Evolutionary conservation across 1,139 yeast species (phyloP).

Genomic region (Arxiozyma slooffiae): DNA sequence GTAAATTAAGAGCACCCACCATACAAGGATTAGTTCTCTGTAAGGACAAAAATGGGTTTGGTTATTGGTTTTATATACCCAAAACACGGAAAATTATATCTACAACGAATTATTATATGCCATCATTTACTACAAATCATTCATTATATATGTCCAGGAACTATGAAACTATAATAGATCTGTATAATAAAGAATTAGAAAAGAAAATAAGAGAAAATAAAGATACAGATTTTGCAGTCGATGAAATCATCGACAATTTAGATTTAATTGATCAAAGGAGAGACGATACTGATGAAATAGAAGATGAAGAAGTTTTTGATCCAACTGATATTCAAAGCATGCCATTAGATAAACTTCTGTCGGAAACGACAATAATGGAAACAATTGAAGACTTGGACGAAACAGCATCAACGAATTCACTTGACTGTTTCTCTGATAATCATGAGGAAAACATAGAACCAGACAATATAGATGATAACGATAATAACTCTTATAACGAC

Average conservation of each 20-base stretch:
- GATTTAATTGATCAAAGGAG: too few species aligned
- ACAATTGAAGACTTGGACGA: neutral
- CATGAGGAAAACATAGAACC: neutral
- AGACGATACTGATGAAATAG: too few species aligned
- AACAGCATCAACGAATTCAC: neutral
- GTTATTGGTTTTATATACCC: conserved; percentile 4
- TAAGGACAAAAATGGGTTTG: conserved; percentile 1
- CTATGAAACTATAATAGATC: neutral
- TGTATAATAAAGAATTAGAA: neutral
- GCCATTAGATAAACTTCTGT: neutral
- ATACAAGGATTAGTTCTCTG: neutral
- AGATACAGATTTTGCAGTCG: neutral
- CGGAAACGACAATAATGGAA: neutral
- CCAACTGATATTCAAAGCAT: too few species aligned
- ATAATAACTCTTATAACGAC: too few species aligned
- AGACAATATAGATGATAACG: neutral
- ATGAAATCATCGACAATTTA: too few species aligned
- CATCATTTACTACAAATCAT: neutral
- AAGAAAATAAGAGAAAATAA: neutral
- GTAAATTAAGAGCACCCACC: neutral
- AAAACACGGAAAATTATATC: neutral
- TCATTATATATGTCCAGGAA: neutral
- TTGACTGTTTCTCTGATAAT: neutral
- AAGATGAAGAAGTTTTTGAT: neutral
- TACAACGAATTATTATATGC: neutral